Evolutionary conservation across 768 basidiomycete genomes (phyloP), one percentile per base, ranked within the genome.

Genomic region (Chlorophyllum brunneum): DNA sequence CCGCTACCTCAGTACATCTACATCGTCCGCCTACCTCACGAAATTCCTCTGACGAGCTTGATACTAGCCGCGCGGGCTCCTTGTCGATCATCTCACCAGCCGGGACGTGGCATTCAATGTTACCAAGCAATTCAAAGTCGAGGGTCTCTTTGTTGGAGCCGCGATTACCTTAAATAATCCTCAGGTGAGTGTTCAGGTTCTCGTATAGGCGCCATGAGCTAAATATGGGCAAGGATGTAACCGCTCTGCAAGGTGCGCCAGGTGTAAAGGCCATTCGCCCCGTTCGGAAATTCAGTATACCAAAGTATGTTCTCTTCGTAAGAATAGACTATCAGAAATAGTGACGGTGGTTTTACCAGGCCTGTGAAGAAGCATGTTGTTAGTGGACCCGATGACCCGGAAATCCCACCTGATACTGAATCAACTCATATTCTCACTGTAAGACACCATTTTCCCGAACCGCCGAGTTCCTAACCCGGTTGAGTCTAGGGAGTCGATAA

Each of bases 251-350:
- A 9, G 62, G 65, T 9, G 69, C 75, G 2, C 67, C 75, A 2
- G 83, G 82, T 18, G 74, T 86, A n/a, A 70, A 77, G 57, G 74
- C 76, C 11, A 77, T 85, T 59, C 75, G 78, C n/a, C 81, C 83
- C 2, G 76, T 83, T 29, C 66, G 66, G 36, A 60, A 59, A 23
- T 70, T 78, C 50, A 61, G 71, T 20, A 64, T 65, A 7, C 79
- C 80, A 2, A 66, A 65, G 79, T 78, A 62, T 33, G 67, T 54
- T 33, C 18, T 47, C 15, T 29, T 6, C 26, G 20, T 30, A 31
- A 15, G 23, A 29, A 22, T 30, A 24, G 10, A 36, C 1, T 27
- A 40, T 34, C n/a, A 42, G 31, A 23, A 9, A 56, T 40, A 26
- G 34, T 40, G 13, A 42, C 22, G 10, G 23, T 27, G 20, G 26